Conservation (phyloP, 78 protist species). For the Polysphondylium violaceum region DNA sequence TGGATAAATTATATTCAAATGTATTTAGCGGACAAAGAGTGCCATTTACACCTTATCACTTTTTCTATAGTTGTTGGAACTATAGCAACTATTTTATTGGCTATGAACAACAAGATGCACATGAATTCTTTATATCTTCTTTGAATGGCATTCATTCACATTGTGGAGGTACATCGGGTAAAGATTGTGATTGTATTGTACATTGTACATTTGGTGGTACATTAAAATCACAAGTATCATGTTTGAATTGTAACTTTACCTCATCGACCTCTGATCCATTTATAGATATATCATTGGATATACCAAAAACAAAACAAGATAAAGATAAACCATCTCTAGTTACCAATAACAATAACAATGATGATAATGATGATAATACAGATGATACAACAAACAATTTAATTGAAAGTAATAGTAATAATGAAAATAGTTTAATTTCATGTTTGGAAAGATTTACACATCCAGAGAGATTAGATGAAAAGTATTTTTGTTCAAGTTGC, state of each 20-base stretch:
- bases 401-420: background rate
- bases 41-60: constrained; percentile 82
- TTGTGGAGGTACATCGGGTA: constrained; percentile 62
- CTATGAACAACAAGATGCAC: constrained; percentile 95
- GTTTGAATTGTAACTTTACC: constrained; percentile 35
- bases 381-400: too few species aligned
- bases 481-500: constrained; percentile 63
- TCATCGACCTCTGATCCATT: constrained; percentile 78
- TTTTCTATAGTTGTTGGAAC: constrained; percentile 84
- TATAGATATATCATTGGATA: constrained; percentile 73
- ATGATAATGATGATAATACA: background rate
- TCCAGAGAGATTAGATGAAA: constrained; percentile 78
- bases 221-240: constrained; percentile 62
- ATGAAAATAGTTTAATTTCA: constrained; percentile 23
- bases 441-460: constrained; percentile 84
- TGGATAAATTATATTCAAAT: constrained; percentile 74
- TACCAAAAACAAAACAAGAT: constrained; percentile 41
- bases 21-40: constrained; percentile 60
- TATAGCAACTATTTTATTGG: constrained; percentile 81
- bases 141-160: constrained; percentile 85
- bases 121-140: constrained; percentile 89
- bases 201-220: constrained; percentile 78
- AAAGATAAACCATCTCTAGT: background rate
- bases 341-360: background rate
- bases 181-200: constrained; percentile 77